phyloP scores from a whole-genome alignment of 2,329 filamentous ascomycete species.

The Paracamarosporium sp. region DNA sequence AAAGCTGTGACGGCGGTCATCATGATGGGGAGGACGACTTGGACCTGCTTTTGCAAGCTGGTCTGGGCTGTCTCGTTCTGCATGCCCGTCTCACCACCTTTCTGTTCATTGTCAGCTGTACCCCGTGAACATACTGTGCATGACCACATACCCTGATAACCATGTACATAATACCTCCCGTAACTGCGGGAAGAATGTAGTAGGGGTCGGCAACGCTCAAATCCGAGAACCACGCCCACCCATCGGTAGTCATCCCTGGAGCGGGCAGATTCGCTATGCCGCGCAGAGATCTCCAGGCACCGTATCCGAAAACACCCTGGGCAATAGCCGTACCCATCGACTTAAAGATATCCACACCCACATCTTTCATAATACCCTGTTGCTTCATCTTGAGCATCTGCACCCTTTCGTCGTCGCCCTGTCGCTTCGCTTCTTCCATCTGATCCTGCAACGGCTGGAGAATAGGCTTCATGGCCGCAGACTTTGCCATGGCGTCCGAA shows the following conservation, averaged over 20 bases:
- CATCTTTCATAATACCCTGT: slow-evolving; percentile 56
- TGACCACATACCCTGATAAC: slow-evolving; percentile 63
- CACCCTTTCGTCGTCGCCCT: slow-evolving; percentile 52
- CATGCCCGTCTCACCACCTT: slow-evolving; percentile 59
- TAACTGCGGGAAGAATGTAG: slow-evolving; percentile 73
- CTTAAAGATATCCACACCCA: slow-evolving; percentile 61
- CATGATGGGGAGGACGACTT: slow-evolving; percentile 60
- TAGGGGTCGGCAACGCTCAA: slow-evolving; percentile 78
- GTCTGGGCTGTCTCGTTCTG: slow-evolving; percentile 26
- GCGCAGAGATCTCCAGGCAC: slow-evolving; percentile 78
- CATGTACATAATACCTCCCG: slow-evolving; percentile 63
- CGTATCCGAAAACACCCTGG: slow-evolving; percentile 76
- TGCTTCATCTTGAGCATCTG: slow-evolving; percentile 56
- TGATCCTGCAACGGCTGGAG: slow-evolving; percentile 63
- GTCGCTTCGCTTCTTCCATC: slow-evolving; percentile 54
- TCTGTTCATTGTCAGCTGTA: slow-evolving; percentile 38
- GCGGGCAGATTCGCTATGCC: slow-evolving; percentile 81
- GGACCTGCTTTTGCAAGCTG: slow-evolving; percentile 49
- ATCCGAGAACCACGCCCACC: slow-evolving; percentile 79
- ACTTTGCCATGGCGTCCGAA: slow-evolving; percentile 67
- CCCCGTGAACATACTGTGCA: not conserved
- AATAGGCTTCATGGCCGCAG: slow-evolving; percentile 66
- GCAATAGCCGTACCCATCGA: slow-evolving; percentile 38
- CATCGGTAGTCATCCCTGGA: slow-evolving; percentile 74
- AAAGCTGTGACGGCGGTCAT: slow-evolving; percentile 61